These are phyloP conservation scores for Persicaria tinctoria DNA, from an alignment of 148 eudicot species.

Conservation along the genomic window DNA sequence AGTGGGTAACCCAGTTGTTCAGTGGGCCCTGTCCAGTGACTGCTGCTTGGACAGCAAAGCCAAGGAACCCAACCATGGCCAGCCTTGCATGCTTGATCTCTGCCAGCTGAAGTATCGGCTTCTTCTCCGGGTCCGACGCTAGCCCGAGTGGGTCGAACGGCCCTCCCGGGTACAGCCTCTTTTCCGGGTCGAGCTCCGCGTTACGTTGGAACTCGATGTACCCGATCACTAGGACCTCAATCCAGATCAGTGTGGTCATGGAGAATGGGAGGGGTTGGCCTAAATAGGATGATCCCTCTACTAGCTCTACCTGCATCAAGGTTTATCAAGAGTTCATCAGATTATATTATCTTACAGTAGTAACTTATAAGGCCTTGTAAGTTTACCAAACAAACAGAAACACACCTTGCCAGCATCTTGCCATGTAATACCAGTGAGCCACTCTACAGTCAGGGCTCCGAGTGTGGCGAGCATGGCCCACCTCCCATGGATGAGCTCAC, in stretches of 20 bases:
- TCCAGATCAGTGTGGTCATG: slow-evolving; percentile 75
- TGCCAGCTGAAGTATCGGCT: slow-evolving; percentile 76
- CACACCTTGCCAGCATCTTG: slow-evolving; percentile 99
- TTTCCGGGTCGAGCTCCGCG: slow-evolving; percentile 87
- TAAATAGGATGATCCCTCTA: slow-evolving; percentile 90
- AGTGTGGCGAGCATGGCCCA: slow-evolving; percentile 99
- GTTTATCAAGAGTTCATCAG: background rate
- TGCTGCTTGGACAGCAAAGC: slow-evolving; percentile 93
- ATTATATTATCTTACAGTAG: too few species aligned
- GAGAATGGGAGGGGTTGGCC: slow-evolving; percentile 97
- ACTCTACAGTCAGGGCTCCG: slow-evolving; percentile 86
- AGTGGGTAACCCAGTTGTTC: slow-evolving; percentile 97
- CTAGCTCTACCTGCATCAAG: slow-evolving; percentile 63
- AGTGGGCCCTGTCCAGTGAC: slow-evolving; percentile 97
- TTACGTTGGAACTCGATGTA: slow-evolving; percentile 96
- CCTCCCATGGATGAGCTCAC: slow-evolving; percentile 89
- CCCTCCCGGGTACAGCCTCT: slow-evolving; percentile 93
- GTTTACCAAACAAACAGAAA: background rate
- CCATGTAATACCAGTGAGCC: slow-evolving; percentile 97
- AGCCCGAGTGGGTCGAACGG: slow-evolving; percentile 79
- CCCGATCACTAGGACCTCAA: slow-evolving; percentile 80
- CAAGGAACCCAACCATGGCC: slow-evolving; percentile 92
- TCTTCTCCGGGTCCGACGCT: slow-evolving; percentile 94
- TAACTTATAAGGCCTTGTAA: too few species aligned
- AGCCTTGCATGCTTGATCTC: slow-evolving; percentile 98